Evolutionary conservation across 1,284 basidiomycete genomes (phyloP).

Genomic region (Filobasidium uniguttulatum): DNA sequence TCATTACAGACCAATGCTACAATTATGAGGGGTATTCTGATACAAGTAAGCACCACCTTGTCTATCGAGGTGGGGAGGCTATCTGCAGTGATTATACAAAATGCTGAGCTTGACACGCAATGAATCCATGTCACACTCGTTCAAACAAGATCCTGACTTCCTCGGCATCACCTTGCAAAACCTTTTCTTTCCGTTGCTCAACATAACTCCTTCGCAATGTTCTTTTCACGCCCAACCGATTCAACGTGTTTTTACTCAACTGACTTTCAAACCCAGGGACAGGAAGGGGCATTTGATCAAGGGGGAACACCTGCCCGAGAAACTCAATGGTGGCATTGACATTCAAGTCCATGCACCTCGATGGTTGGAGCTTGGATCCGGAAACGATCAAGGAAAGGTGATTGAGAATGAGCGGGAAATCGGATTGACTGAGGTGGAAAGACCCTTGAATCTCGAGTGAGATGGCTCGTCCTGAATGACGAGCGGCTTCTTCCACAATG

Average conservation of each 20-base stretch:
- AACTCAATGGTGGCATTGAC: not conserved
- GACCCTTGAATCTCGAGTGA: not conserved
- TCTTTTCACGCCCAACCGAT: not conserved
- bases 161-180: not conserved
- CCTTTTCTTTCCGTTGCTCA: not conserved
- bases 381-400: not conserved
- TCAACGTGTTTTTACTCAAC: no score
- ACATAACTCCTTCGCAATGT: not conserved
- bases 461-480: not conserved
- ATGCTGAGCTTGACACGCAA: no score
- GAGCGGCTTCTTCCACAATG: not conserved
- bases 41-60: no score
- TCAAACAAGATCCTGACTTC: not conserved
- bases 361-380: not conserved
- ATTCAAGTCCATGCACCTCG: not conserved
- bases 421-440: not conserved
- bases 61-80: no score
- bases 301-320: not conserved
- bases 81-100: no score
- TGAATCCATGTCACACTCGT: not conserved
- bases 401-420: not conserved
- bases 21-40: no score
- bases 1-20: no score
- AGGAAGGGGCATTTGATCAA: not conserved
- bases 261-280: not conserved